Conservation (phyloP, 2,329 filamentous ascomycete genomes). For the Monilinia aucupariae region DNA sequence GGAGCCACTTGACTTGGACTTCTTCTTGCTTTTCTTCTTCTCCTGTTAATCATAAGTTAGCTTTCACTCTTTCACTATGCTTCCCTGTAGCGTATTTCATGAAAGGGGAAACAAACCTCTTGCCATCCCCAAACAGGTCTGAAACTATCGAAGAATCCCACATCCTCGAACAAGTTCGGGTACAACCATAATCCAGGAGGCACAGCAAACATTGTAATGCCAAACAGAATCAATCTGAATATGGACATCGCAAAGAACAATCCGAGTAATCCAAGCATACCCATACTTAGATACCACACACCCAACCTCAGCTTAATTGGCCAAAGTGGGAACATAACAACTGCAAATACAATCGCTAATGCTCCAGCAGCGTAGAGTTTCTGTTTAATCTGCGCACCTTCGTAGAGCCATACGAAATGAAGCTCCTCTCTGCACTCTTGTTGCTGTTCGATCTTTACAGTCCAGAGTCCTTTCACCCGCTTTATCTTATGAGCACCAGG, state of each 20-base stretch:
- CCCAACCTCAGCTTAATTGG: conserved; percentile 84
- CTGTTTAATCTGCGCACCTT: conserved; percentile 88
- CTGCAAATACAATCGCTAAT: conserved; percentile 73
- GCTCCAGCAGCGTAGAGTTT: conserved; percentile 86
- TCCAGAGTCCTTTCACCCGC: conserved; percentile 93
- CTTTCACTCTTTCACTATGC: neutral
- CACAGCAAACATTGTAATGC: conserved; percentile 78
- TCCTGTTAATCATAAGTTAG: conserved; percentile 25
- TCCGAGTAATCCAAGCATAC: conserved; percentile 80
- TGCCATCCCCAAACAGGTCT: conserved; percentile 97
- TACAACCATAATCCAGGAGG: conserved; percentile 95
- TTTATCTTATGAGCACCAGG: conserved; percentile 66
- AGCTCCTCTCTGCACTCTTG: conserved; percentile 82
- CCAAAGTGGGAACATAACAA: conserved; percentile 96
- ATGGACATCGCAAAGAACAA: conserved; percentile 98
- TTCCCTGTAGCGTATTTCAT: neutral
- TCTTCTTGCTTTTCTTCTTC: conserved; percentile 38
- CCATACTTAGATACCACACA: conserved; percentile 97
- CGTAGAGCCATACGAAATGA: conserved; percentile 96
- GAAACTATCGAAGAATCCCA: conserved; percentile 97
- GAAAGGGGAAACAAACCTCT: conserved; percentile 56
- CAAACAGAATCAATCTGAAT: conserved; percentile 85
- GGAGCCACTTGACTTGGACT: conserved; percentile 33
- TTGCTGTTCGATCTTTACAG: conserved; percentile 89
- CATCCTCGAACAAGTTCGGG: conserved; percentile 96